Conservation (phyloP, 2,329 filamentous ascomycete species). For the Penicillium sp. region DNA sequence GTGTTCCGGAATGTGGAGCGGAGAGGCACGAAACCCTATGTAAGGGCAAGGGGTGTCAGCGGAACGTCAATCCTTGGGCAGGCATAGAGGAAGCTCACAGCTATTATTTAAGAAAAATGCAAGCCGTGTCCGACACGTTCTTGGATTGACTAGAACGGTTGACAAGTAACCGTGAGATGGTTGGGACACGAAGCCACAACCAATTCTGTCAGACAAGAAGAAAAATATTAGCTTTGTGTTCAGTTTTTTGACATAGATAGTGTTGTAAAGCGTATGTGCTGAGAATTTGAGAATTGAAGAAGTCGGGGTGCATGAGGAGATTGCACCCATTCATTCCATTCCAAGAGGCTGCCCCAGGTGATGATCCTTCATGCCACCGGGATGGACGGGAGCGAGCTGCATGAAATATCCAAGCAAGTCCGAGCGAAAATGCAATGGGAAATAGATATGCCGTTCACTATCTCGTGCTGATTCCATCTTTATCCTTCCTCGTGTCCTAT, state of each 20-base stretch:
- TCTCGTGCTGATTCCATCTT: neutral
- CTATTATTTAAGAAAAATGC: conserved; percentile 26
- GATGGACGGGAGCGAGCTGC: neutral
- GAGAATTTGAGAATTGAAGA: neutral
- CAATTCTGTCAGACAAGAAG: neutral
- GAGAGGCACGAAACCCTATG: conserved; percentile 37
- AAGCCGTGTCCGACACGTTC: conserved; percentile 19
- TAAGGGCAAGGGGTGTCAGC: conserved; percentile 37
- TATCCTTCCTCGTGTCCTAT: neutral
- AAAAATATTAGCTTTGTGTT: neutral
- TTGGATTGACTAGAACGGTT: conserved; percentile 19
- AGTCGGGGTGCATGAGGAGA: conserved; percentile 2
- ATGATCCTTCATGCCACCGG: conserved; percentile 11
- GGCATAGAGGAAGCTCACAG: conserved; percentile 28
- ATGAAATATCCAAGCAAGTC: neutral
- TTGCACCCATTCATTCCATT: conserved; percentile 1
- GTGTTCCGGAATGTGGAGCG: conserved; percentile 37
- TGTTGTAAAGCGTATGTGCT: neutral
- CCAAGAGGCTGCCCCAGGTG: neutral
- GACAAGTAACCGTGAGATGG: conserved; percentile 9
- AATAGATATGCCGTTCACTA: neutral
- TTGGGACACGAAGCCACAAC: neutral
- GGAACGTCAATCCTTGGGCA: conserved; percentile 25
- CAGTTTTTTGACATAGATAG: too few species aligned
- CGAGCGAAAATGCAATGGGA: neutral